Evolutionary conservation across 306 rosid species (phyloP).

Genomic region (Vigna angularis): DNA sequence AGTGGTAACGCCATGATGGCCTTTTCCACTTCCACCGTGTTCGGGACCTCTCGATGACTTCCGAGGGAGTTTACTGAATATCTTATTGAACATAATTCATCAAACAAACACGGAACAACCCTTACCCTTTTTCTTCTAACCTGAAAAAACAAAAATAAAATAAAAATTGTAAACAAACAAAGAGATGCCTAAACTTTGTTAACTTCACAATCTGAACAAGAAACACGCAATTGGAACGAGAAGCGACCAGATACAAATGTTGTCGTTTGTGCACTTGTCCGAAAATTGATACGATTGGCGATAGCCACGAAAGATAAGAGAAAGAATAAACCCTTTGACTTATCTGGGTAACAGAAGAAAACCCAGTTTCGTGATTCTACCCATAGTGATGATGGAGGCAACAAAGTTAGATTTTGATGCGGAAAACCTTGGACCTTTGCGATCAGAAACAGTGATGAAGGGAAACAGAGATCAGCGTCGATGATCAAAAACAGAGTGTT

Average conservation of each 20-base stretch:
- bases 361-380: conserved; percentile 37
- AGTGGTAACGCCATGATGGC: conserved; percentile 43
- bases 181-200: background rate
- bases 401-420: conserved; percentile 26
- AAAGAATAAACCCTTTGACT: conserved; percentile 35
- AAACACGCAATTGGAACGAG: background rate
- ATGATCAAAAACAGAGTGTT: conserved; percentile 16
- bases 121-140: conserved; percentile 23
- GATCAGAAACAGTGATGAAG: conserved; percentile 41
- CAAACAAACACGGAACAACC: conserved; percentile 37
- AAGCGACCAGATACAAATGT: conserved; percentile 25
- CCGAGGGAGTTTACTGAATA: conserved; percentile 64
- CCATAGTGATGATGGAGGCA: conserved; percentile 33
- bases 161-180: background rate
- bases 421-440: conserved; percentile 5
- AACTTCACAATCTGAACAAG: conserved; percentile 23
- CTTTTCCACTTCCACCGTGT: conserved; percentile 49
- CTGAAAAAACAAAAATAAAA: background rate
- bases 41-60: conserved; percentile 68
- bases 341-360: conserved; percentile 49
- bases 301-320: background rate
- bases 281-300: background rate
- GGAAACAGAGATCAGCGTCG: conserved; percentile 17
- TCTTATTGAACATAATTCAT: conserved; percentile 68
- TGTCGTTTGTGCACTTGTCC: conserved; percentile 13